A percentile compares a stretch with the other conserved stretches of the same genome.
Evolutionary conservation across 2,329 filamentous ascomycete genomes (phyloP).

Genomic region (Aspergillus flavus): DNA sequence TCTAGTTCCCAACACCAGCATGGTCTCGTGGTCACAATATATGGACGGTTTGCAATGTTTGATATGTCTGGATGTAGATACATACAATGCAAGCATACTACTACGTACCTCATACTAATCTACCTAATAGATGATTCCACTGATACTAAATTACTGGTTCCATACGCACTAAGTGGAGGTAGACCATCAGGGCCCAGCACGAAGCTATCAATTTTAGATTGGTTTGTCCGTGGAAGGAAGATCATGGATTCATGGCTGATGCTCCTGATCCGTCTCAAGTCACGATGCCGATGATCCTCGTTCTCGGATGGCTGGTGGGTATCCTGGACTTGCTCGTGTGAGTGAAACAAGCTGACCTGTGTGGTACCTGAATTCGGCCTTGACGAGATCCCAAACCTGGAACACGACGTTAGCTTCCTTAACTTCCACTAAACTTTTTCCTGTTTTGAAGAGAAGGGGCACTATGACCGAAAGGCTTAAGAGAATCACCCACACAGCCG

Average conservation of each 20-base stretch:
- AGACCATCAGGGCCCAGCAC: constrained; percentile 18
- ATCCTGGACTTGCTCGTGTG: constrained; percentile 15
- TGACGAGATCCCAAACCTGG: constrained; percentile 18
- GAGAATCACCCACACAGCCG: background rate
- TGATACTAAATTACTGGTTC: constrained; percentile 15
- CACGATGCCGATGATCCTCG: constrained; percentile 1
- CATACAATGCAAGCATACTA: background rate
- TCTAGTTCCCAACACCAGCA: background rate
- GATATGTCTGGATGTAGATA: background rate
- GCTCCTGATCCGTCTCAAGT: background rate
- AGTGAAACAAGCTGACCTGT: constrained; percentile 10
- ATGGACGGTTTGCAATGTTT: background rate
- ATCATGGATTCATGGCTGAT: background rate
- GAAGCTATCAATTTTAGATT: background rate
- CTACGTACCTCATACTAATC: background rate
- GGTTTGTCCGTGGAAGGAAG: constrained; percentile 1
- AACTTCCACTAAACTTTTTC: constrained; percentile 12
- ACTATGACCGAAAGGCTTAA: constrained; percentile 2
- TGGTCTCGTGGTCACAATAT: background rate
- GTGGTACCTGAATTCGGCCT: constrained; percentile 22
- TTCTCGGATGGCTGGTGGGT: background rate
- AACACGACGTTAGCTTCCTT: constrained; percentile 14
- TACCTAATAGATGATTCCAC: constrained; percentile 9
- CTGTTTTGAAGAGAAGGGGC: constrained; percentile 5
- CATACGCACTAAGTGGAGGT: constrained; percentile 18